Evolutionary conservation across 495 filamentous ascomycete genomes (phyloP).

Genomic region (Aspergillus incahuasiensis): DNA sequence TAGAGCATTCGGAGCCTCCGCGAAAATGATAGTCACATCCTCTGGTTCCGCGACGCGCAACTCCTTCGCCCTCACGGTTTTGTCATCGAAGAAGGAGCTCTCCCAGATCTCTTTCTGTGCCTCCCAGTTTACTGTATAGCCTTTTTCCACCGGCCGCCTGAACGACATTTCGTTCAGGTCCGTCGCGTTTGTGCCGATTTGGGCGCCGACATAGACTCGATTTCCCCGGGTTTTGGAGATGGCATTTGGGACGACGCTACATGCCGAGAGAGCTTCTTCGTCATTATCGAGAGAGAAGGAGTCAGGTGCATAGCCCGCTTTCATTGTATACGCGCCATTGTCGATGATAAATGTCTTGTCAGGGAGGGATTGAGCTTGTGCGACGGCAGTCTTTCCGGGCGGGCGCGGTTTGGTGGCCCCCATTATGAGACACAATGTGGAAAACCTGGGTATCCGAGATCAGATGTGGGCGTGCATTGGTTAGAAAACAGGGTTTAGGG

Average conservation of each 20-base stretch:
- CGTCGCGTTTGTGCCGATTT: slow-evolving; percentile 66
- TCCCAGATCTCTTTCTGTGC: slow-evolving; percentile 96
- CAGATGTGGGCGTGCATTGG: not conserved
- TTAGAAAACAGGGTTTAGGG: not conserved
- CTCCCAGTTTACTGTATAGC: slow-evolving; percentile 95
- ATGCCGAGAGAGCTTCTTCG: slow-evolving; percentile 39
- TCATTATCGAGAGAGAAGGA: slow-evolving; percentile 35
- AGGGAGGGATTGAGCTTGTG: slow-evolving; percentile 39
- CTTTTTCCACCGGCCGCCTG: slow-evolving; percentile 89
- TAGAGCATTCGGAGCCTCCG: slow-evolving; percentile 87
- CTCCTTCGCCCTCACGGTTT: slow-evolving; percentile 48
- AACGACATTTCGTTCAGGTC: slow-evolving; percentile 90
- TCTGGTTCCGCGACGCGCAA: slow-evolving; percentile 48
- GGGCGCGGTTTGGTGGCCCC: slow-evolving; percentile 36
- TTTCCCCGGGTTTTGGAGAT: slow-evolving; percentile 78
- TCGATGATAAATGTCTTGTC: slow-evolving; percentile 79
- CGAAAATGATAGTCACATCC: slow-evolving; percentile 75
- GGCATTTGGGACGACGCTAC: slow-evolving; percentile 78
- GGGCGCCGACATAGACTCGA: slow-evolving; percentile 71
- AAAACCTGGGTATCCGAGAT: not conserved
- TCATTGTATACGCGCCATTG: slow-evolving; percentile 91
- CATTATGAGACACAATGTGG: slow-evolving; percentile 18
- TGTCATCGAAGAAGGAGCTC: slow-evolving; percentile 75
- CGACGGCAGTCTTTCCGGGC: slow-evolving; percentile 26
- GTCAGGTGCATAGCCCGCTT: slow-evolving; percentile 72